phyloP scores from a whole-genome alignment of 192 early-diverging fungal genomes.

The Entophlyctis luteolus region DNA sequence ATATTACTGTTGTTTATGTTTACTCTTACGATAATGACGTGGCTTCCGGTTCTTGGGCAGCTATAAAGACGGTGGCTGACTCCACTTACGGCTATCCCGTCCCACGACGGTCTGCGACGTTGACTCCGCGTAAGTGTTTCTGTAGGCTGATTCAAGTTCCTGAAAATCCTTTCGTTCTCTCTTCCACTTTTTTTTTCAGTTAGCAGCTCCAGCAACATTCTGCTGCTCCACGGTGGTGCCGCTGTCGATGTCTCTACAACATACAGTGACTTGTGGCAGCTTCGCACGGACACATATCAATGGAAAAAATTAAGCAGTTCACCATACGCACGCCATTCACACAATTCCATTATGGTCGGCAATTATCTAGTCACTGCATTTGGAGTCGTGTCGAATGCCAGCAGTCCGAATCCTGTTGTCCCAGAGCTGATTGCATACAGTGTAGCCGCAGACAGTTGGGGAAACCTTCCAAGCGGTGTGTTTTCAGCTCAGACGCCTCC shows the following conservation, averaged over 20 bases:
- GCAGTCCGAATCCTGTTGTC: background rate
- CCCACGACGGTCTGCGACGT: slow-evolving; percentile 12
- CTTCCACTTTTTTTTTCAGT: background rate
- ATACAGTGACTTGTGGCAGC: slow-evolving; percentile 18
- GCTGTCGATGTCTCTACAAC: background rate
- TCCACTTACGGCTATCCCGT: background rate
- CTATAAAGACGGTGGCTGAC: background rate
- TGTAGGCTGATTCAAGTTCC: background rate
- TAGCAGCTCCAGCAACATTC: background rate
- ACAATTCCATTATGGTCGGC: slow-evolving; percentile 15
- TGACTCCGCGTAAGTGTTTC: slow-evolving; percentile 10
- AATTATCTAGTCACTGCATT: slow-evolving; percentile 13
- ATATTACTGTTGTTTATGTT: background rate
- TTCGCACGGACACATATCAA: background rate
- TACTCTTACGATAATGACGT: background rate
- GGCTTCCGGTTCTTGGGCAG: slow-evolving; percentile 3
- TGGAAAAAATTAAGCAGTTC: slow-evolving; percentile 2
- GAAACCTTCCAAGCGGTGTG: background rate
- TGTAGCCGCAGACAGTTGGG: background rate
- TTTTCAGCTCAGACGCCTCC: background rate
- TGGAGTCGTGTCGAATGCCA: slow-evolving; percentile 16
- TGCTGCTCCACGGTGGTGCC: slow-evolving; percentile 10
- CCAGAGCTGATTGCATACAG: background rate
- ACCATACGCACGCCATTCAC: slow-evolving; percentile 12
- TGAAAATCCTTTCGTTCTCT: background rate